phyloP scores from a whole-genome alignment of 2,329 filamentous ascomycete genomes.

The Coniochaeta sp. region DNA sequence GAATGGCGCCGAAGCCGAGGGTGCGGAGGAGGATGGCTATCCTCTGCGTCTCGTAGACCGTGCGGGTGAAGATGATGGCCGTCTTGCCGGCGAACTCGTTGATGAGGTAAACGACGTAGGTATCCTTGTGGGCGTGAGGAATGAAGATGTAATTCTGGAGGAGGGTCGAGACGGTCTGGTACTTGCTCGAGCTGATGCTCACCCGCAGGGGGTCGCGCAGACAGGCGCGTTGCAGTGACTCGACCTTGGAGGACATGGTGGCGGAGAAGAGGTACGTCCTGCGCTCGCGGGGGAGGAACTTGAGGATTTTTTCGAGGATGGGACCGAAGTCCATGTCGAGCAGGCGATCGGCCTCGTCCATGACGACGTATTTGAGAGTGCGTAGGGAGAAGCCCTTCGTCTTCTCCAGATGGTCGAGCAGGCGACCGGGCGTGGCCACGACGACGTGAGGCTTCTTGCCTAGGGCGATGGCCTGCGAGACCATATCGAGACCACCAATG shows the following conservation, averaged over 20 bases:
- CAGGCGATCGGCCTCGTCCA: slow-evolving; percentile 90
- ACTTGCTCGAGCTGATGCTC: slow-evolving; percentile 73
- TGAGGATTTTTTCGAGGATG: slow-evolving; percentile 86
- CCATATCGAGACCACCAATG: slow-evolving; percentile 94
- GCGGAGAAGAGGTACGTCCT: slow-evolving; percentile 89
- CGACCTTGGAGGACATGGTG: slow-evolving; percentile 90
- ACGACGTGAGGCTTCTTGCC: slow-evolving; percentile 95
- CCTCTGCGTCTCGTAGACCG: slow-evolving; percentile 84
- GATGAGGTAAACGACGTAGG: slow-evolving; percentile 78
- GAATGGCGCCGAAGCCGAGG: slow-evolving; percentile 84
- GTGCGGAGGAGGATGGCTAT: slow-evolving; percentile 75
- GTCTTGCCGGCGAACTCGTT: slow-evolving; percentile 85
- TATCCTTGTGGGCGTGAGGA: slow-evolving; percentile 80
- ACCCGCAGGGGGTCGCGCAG: slow-evolving; percentile 79
- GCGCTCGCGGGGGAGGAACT: slow-evolving; percentile 71
- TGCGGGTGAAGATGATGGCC: slow-evolving; percentile 85
- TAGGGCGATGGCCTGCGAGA: slow-evolving; percentile 80
- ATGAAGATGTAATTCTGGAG: slow-evolving; percentile 83
- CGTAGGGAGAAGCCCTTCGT: slow-evolving; percentile 91
- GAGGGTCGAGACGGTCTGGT: slow-evolving; percentile 86
- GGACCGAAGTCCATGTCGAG: slow-evolving; percentile 93
- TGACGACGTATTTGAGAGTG: slow-evolving; percentile 78
- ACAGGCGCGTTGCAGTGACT: slow-evolving; percentile 83
- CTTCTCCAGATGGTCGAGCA: slow-evolving; percentile 90
- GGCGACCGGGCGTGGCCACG: slow-evolving; percentile 82